Evolutionary conservation across 495 filamentous ascomycete genomes (phyloP).

Genomic region (Achaetomiella virescens): DNA sequence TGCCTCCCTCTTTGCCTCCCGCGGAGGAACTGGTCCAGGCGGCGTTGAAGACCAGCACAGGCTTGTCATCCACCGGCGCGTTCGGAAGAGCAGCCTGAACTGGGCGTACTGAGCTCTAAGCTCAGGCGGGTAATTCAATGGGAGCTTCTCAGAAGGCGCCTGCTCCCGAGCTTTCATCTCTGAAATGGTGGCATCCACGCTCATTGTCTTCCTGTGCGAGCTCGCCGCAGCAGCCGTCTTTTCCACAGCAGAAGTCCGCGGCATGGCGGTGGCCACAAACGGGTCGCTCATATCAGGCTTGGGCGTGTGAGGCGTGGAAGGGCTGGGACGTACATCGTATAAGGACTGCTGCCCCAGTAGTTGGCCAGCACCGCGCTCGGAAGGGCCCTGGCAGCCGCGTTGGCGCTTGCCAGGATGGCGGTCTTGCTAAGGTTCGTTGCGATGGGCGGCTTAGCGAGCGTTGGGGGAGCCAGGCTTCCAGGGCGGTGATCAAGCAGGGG

Average conservation of each 20-base stretch:
- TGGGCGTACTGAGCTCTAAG: conserved; percentile 87
- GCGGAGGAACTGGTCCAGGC: conserved; percentile 44
- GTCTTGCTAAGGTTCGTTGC: conserved; percentile 82
- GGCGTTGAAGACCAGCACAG: conserved; percentile 63
- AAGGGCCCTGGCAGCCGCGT: conserved; percentile 59
- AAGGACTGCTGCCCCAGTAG: conserved; percentile 82
- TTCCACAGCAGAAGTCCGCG: conserved; percentile 33
- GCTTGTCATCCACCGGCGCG: conserved; percentile 62
- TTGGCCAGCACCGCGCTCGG: conserved; percentile 85
- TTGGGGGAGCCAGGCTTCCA: conserved; percentile 71
- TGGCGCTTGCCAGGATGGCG: conserved; percentile 72
- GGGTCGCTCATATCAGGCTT: conserved; percentile 48
- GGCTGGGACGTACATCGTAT: conserved; percentile 60
- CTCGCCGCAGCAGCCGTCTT: conserved; percentile 18
- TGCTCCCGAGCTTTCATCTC: conserved; percentile 28
- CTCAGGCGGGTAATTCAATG: conserved; percentile 73
- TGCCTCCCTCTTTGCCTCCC: conserved; percentile 28
- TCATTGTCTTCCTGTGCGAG: conserved; percentile 74
- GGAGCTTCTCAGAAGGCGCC: conserved; percentile 55
- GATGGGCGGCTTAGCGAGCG: conserved; percentile 77
- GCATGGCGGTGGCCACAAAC: conserved; percentile 34
- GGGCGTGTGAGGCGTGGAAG: conserved; percentile 7
- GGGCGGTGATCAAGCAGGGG: conserved; percentile 32
- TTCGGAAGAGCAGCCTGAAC: conserved; percentile 84
- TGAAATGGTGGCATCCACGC: conserved; percentile 57